These are phyloP conservation scores for Cucurbita maxima DNA, from an alignment of 306 rosid genomes.

Conservation along the genomic window DNA sequence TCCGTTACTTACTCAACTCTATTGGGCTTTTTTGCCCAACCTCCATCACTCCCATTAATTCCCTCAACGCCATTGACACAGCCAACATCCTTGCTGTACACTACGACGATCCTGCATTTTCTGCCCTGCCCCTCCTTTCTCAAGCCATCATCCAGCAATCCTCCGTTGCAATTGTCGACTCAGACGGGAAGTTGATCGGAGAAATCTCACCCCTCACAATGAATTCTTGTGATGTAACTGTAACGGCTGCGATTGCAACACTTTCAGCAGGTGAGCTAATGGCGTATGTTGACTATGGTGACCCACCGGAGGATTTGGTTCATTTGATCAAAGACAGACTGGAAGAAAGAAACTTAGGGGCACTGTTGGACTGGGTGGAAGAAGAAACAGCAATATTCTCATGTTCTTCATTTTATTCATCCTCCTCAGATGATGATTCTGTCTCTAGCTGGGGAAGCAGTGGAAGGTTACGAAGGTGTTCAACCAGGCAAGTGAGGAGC, in stretches of 20 bases:
- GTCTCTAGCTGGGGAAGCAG: constrained; percentile 24
- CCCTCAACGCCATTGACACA: constrained; percentile 37
- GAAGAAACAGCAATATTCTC: constrained; percentile 37
- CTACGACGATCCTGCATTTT: constrained; percentile 49
- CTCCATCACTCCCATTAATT: constrained; percentile 29
- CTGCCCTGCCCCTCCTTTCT: constrained; percentile 40
- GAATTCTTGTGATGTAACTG: constrained; percentile 40
- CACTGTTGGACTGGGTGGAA: constrained; percentile 38
- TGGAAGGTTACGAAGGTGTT: constrained; percentile 33
- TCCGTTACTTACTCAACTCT: constrained; percentile 64
- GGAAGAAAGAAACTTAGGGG: constrained; percentile 25
- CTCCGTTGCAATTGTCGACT: constrained; percentile 56
- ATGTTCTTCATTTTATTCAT: constrained; percentile 35
- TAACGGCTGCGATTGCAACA: constrained; percentile 37
- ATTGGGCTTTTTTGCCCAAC: constrained; percentile 46
- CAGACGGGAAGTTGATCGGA: constrained; percentile 31
- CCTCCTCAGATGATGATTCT: constrained; percentile 69
- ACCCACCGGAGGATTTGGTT: constrained; percentile 62
- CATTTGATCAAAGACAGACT: constrained; percentile 52
- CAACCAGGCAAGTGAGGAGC: constrained; percentile 41
- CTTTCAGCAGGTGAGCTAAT: constrained; percentile 66
- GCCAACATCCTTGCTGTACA: constrained; percentile 23
- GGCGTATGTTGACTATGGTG: constrained; percentile 51
- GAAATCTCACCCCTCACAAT: constrained; percentile 64
- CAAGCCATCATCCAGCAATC: constrained; percentile 33